Conservation (phyloP, 129 eudicot species). For the Kitagawia praeruptora region DNA sequence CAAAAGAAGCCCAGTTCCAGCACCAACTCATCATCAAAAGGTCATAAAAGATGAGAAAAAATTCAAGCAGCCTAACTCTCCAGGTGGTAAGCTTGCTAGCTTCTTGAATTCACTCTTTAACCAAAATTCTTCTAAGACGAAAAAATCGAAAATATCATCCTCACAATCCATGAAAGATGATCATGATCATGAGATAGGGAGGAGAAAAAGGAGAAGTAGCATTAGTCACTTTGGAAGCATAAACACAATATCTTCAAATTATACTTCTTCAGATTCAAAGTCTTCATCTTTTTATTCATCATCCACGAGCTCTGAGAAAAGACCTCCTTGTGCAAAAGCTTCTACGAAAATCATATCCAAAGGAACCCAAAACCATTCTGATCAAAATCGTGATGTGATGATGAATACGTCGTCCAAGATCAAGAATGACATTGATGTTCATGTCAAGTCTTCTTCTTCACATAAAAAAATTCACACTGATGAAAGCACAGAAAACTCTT, state of each 20-base stretch:
- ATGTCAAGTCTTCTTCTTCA: neutral
- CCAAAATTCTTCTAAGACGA: conserved; percentile 62
- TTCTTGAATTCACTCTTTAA: conserved; percentile 78
- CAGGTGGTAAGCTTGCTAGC: conserved; percentile 75
- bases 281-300: conserved; percentile 35
- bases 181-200: conserved; percentile 46
- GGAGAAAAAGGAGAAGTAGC: conserved; percentile 88
- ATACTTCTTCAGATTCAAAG: conserved; percentile 27
- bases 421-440: conserved; percentile 14
- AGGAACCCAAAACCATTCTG: conserved; percentile 25
- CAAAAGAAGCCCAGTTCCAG: conserved; percentile 19
- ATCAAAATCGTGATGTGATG: conserved; percentile 20
- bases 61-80: conserved; percentile 86
- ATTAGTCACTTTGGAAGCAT: conserved; percentile 52
- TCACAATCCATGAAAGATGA: conserved; percentile 45
- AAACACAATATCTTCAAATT: conserved; percentile 3
- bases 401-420: conserved; percentile 6
- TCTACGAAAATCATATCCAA: conserved; percentile 43
- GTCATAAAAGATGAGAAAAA: conserved; percentile 37
- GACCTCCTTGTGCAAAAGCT: conserved; percentile 47
- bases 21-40: conserved; percentile 25
- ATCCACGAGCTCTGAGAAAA: conserved; percentile 48
- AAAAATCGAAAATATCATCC: conserved; percentile 45
- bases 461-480: neutral
- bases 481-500: neutral